Base-by-base conservation (phyloP, 192 early-diverging fungal species). In the Coemansia sp. region DNA sequence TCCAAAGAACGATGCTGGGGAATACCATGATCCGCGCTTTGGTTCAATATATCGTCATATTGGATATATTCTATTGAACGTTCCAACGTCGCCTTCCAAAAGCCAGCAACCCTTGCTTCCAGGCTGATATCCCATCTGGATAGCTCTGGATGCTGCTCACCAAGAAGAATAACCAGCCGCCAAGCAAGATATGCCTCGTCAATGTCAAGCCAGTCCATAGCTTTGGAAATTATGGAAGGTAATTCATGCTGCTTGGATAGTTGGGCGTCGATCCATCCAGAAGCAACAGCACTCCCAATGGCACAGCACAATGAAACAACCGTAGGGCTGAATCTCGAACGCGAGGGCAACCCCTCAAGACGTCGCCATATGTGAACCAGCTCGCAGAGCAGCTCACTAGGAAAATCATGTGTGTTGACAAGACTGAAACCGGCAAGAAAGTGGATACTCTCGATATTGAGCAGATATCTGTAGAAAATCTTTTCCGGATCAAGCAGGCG, bases 141-240 rank as follows among this genome's bases (percentile, higher is more conserved):
- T 9, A 58, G 54, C 40, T 65, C 56, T 3, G 65, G 37, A 9
- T 60, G 48, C 58, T 40, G 67, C 19, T 48, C 54, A 7, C 56
- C 58, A 8, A 63, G 12, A 46, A 78, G 22, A 21, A 55, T 51
- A 16, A 70, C 16, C 41, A 78, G 55, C 1, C 71, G 63, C 76
- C 76, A 78, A 18, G 60, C 71, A 12, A 78, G 10, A 46, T 78
- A 78, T 22, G 71, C 67, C 26, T 78, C 71, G 39, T 78, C 76
- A 22, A 59, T 10, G 32, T 73, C 64, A n/a, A 78, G 71, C 43
- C 47, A 63, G 5, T 36, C 41, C 41, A 77, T 59, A n/a, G 69
- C n/a, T 12, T 32, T 51, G 5, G 57, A 61, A 41, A 77, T 62
- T n/a, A 32, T 15, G 7, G 45, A 41, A 21, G 48, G 21, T 22